These are phyloP conservation scores for Crithidia mellificae DNA, from an alignment of 208 protist genomes.

Conservation along the genomic window DNA sequence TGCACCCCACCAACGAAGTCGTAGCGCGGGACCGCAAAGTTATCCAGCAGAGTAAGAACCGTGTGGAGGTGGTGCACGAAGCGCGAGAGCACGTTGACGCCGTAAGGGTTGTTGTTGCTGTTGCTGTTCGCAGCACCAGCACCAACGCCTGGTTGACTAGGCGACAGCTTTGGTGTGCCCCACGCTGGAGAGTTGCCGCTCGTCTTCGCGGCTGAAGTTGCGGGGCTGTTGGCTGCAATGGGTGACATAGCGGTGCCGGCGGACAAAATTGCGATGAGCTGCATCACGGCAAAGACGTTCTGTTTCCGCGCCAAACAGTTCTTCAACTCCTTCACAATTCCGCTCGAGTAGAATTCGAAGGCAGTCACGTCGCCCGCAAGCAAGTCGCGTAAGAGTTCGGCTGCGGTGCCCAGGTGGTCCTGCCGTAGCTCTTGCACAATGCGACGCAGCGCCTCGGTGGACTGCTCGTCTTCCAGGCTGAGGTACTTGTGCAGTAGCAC, in stretches of 20 bases:
- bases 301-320: constrained; percentile 22
- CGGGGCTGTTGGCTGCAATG: background rate
- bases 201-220: background rate
- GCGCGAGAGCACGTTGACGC: constrained; percentile 12
- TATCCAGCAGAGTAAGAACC: constrained; percentile 37
- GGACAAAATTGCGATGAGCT: constrained; percentile 29
- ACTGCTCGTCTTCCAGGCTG: constrained; percentile 40
- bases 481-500: constrained; percentile 42
- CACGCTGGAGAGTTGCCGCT: background rate
- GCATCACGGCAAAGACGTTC: constrained; percentile 32
- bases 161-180: background rate
- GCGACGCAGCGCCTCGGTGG: constrained; percentile 33
- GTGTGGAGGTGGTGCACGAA: constrained; percentile 45
- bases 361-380: constrained; percentile 55
- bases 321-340: constrained; percentile 40
- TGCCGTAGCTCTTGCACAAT: constrained; percentile 49
- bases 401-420: constrained; percentile 44
- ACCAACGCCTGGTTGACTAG: background rate
- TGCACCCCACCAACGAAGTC: constrained; percentile 24
- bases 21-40: constrained; percentile 31
- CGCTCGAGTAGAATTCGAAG: constrained; percentile 66
- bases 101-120: too few species aligned
- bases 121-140: too few species aligned
- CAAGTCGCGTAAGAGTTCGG: constrained; percentile 38
- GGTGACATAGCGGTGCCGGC: background rate